Evolutionary conservation across 176 grass and related monocot species (phyloP).

Genomic region (Avena sativa): DNA sequence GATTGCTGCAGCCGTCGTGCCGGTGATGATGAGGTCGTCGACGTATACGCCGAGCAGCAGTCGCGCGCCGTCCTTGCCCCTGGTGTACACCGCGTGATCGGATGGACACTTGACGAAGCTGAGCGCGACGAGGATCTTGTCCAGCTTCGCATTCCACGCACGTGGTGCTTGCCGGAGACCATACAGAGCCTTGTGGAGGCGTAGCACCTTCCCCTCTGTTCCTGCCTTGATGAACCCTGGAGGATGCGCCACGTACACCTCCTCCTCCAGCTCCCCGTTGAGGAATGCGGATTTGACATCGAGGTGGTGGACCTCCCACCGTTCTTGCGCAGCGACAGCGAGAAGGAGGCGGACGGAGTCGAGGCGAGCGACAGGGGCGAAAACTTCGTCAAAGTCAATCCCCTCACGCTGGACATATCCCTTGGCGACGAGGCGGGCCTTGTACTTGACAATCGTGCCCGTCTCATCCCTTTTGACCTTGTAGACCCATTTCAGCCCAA

Average conservation of each 20-base stretch:
- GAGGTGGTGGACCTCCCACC: too few species aligned
- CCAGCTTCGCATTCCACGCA: background rate
- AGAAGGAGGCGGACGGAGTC: too few species aligned
- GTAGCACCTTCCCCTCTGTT: too few species aligned
- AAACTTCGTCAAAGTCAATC: background rate
- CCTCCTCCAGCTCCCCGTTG: too few species aligned
- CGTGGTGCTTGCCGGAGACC: background rate
- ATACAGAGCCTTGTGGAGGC: too few species aligned
- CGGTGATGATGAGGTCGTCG: background rate
- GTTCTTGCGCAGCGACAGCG: too few species aligned
- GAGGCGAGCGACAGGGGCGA: background rate
- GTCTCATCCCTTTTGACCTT: too few species aligned
- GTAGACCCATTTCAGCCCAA: background rate
- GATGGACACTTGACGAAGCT: background rate
- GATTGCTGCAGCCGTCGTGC: background rate
- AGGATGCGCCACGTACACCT: too few species aligned
- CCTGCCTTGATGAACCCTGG: too few species aligned
- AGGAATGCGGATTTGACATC: too few species aligned
- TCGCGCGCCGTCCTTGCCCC: background rate
- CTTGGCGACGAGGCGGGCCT: background rate
- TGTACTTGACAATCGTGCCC: background rate
- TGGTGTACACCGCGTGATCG: background rate
- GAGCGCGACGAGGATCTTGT: background rate
- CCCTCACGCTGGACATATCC: background rate
- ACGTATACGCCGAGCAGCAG: background rate